Conservation (phyloP, 352 stramenopile genomes). For the Aphanomyces stellatus region DNA sequence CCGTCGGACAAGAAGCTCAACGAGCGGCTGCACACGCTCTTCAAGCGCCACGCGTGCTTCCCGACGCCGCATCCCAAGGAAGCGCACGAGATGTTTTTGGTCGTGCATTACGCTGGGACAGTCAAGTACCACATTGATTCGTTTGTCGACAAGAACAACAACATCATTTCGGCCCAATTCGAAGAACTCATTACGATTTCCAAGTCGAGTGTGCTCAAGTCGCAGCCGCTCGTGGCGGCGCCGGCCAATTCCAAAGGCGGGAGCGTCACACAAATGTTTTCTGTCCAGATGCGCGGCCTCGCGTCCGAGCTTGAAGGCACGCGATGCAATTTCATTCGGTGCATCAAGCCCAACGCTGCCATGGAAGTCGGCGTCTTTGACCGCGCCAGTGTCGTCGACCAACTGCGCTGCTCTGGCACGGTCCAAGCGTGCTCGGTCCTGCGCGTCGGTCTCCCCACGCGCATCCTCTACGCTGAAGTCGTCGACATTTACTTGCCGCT, state of each 20-base stretch:
- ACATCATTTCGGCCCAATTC: constrained; percentile 25
- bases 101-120: constrained; percentile 28
- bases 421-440: constrained; percentile 66
- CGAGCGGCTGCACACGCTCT: constrained; percentile 26
- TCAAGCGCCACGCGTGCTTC: constrained; percentile 36
- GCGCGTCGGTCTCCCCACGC: constrained; percentile 68
- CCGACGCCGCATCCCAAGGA: constrained; percentile 80
- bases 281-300: constrained; percentile 33
- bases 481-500: constrained; percentile 73
- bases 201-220: constrained; percentile 23
- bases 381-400: constrained; percentile 22
- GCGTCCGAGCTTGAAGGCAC: constrained; percentile 32
- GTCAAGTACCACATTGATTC: constrained; percentile 31
- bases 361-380: constrained; percentile 25
- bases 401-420: constrained; percentile 26
- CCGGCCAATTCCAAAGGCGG: constrained; percentile 31
- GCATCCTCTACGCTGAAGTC: constrained; percentile 79
- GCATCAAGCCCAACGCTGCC: constrained; percentile 27
- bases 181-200: constrained; percentile 22
- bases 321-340: constrained; percentile 33
- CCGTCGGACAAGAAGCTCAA: constrained; percentile 23
- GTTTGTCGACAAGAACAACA: constrained; percentile 34
- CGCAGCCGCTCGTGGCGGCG: constrained; percentile 30
- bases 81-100: constrained; percentile 30
- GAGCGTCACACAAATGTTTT: constrained; percentile 24